A percentile compares a stretch with the other conserved stretches of the same genome.
phyloP scores from a whole-genome alignment of 106 monocot species.

The Allium sativum region DNA sequence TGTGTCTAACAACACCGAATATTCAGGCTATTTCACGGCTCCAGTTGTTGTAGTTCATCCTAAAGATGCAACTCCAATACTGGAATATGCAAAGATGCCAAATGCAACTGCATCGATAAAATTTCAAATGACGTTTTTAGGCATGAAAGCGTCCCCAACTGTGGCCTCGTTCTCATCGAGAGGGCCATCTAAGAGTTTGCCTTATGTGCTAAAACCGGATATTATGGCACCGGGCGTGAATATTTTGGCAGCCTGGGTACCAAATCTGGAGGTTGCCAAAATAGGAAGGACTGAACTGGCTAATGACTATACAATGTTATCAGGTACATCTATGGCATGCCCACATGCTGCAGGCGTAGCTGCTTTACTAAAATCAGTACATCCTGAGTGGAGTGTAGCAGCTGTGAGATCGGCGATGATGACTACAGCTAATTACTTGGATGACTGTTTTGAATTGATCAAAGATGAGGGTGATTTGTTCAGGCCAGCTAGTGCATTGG shows the following conservation, averaged over 20 bases:
- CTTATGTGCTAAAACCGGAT: constrained; percentile 58
- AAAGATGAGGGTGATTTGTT: constrained; percentile 13
- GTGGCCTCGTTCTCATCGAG: constrained; percentile 44
- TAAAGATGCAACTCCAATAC: neutral
- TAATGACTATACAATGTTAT: constrained; percentile 18
- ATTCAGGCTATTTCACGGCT: neutral
- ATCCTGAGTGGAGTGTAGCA: constrained; percentile 56
- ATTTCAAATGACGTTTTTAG: constrained; percentile 37
- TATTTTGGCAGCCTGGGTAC: constrained; percentile 44
- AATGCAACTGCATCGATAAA: constrained; percentile 28
- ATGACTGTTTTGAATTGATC: constrained; percentile 33
- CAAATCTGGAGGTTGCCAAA: neutral
- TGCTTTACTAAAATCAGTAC: constrained; percentile 37
- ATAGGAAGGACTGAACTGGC: constrained; percentile 8
- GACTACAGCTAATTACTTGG: constrained; percentile 40
- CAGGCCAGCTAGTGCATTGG: constrained; percentile 33
- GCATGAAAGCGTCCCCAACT: constrained; percentile 31
- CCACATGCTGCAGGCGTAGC: constrained; percentile 60
- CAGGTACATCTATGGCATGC: constrained; percentile 74
- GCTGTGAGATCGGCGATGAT: constrained; percentile 71
- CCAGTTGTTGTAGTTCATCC: neutral
- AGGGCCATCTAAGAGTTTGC: constrained; percentile 43
- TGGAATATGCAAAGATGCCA: neutral
- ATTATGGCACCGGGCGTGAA: constrained; percentile 48
- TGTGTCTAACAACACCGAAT: neutral